Conservation (phyloP, 768 basidiomycete species). For the Cyclocybe cylindracea region DNA sequence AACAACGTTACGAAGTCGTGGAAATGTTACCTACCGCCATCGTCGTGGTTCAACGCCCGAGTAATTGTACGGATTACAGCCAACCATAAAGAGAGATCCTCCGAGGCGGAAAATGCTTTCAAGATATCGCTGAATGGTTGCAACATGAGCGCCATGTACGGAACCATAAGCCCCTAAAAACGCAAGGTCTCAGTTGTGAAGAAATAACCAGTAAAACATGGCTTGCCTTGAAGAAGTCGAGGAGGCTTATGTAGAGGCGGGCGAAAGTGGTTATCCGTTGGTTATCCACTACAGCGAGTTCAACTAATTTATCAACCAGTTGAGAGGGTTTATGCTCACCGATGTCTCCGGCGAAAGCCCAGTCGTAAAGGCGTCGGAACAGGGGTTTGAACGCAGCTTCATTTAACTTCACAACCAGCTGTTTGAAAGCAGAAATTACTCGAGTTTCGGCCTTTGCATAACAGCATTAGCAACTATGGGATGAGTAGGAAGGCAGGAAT, state of each 20-base stretch:
- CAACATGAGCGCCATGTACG: conserved; percentile 83
- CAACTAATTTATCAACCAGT: not conserved
- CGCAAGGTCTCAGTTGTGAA: not conserved
- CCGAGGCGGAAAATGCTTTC: conserved; percentile 42
- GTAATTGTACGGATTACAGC: conserved; percentile 60
- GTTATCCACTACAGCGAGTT: conserved; percentile 26
- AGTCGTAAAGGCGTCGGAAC: conserved; percentile 91
- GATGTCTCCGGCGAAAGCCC: conserved; percentile 74
- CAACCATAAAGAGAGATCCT: conserved; percentile 58
- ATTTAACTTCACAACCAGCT: conserved; percentile 90
- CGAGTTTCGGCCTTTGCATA: conserved; percentile 47
- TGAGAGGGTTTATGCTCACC: conserved; percentile 34
- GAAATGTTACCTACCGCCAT: conserved; percentile 60
- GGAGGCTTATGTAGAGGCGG: conserved; percentile 67
- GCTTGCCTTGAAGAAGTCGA: conserved; percentile 87
- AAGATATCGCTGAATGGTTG: conserved; percentile 67
- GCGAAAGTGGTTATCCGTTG: conserved; percentile 72
- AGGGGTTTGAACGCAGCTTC: conserved; percentile 89
- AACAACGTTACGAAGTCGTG: not conserved
- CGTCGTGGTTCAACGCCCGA: conserved; percentile 75
- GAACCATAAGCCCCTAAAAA: conserved; percentile 78
- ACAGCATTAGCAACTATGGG: not conserved
- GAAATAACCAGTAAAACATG: not conserved
- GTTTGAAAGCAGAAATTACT: conserved; percentile 75
- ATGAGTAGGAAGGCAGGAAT: not conserved